Evolutionary conservation across 805 yeast genomes (phyloP).

Genomic region (Wickerhamomyces silvicola): DNA sequence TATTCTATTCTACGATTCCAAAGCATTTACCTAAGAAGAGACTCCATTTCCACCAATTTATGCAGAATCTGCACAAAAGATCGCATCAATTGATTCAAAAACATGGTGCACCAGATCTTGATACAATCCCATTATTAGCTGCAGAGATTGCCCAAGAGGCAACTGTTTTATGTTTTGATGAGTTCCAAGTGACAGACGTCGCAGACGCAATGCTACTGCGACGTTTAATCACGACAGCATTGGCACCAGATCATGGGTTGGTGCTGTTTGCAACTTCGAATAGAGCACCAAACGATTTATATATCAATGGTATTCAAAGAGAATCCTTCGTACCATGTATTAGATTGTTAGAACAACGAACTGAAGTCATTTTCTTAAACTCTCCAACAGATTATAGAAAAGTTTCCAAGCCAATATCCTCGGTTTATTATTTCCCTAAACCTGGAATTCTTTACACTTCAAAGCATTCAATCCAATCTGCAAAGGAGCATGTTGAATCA

Average conservation of each 20-base stretch:
- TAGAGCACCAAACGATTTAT: slow-evolving; percentile 89
- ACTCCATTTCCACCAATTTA: slow-evolving; percentile 93
- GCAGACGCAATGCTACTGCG: slow-evolving; percentile 97
- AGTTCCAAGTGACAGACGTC: slow-evolving; percentile 96
- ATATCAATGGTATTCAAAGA: slow-evolving; percentile 91
- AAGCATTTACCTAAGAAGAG: slow-evolving; percentile 67
- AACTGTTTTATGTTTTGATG: slow-evolving; percentile 88
- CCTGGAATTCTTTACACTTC: slow-evolving; percentile 53
- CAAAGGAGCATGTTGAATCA: slow-evolving; percentile 53
- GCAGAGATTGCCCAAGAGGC: slow-evolving; percentile 72
- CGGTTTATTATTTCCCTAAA: slow-evolving; percentile 71
- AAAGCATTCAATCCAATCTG: slow-evolving; percentile 41
- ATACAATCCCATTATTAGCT: slow-evolving; percentile 79
- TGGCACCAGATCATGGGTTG: slow-evolving; percentile 73
- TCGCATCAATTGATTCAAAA: slow-evolving; percentile 65
- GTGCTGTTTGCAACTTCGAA: slow-evolving; percentile 91
- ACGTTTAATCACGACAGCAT: slow-evolving; percentile 57
- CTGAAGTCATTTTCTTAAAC: slow-evolving; percentile 72
- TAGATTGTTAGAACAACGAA: slow-evolving; percentile 61
- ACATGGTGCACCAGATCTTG: slow-evolving; percentile 63
- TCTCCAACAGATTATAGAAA: slow-evolving; percentile 94
- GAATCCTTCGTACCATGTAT: slow-evolving; percentile 91
- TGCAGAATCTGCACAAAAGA: slow-evolving; percentile 89
- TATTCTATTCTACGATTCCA: slow-evolving; percentile 84
- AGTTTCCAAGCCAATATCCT: slow-evolving; percentile 73